Conservation (phyloP, 768 basidiomycete genomes). For the Tylopilus rubrobrunneus region DNA sequence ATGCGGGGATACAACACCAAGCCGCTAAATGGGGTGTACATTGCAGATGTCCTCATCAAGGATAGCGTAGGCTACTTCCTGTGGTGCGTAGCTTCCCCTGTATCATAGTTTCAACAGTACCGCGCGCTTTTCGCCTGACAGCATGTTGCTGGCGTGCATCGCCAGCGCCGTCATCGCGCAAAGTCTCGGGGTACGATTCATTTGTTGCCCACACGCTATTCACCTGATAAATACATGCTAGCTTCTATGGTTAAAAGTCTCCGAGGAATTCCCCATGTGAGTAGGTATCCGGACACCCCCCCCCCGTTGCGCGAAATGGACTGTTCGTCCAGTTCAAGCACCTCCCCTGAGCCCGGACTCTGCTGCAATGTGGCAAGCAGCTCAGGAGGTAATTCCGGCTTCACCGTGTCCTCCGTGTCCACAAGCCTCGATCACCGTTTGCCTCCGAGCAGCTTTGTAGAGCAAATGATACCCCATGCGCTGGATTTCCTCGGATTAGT, state of each 20-base stretch:
- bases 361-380: no score
- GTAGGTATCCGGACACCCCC: constrained; percentile 61
- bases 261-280: constrained; percentile 1
- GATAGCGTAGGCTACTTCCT: constrained; percentile 16
- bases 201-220: no score
- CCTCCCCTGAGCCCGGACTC: constrained; percentile 38
- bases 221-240: neutral
- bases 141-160: constrained; percentile 10
- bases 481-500: no score
- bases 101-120: neutral
- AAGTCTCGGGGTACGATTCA: constrained; percentile 3
- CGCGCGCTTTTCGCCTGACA: neutral
- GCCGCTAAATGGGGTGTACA: neutral
- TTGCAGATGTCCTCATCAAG: constrained; percentile 10
- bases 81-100: constrained; percentile 4
- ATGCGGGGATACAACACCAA: neutral
- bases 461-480: no score
- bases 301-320: constrained; percentile 35
- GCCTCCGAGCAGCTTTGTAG: no score
- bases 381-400: no score
- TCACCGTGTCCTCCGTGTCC: no score
- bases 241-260: constrained; percentile 4
- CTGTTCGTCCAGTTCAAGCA: constrained; percentile 37
- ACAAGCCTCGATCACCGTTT: no score
- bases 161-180: neutral